Conservation (phyloP, 164 flowering plant species). For the Kalanchoe fedtschenkoi region DNA sequence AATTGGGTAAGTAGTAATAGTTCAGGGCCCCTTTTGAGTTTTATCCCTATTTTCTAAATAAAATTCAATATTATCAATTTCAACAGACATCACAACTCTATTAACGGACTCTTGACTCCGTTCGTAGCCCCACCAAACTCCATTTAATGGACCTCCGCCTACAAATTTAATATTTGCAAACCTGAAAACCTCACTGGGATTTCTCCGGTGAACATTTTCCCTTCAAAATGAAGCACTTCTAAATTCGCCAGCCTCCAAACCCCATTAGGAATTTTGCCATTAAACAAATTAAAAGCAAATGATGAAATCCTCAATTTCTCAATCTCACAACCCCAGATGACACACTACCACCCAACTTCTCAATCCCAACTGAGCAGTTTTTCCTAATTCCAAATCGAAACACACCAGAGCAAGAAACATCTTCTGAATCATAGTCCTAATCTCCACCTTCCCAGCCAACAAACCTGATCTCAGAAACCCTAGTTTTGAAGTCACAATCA, state of each 20-base stretch:
- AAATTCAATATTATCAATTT: too few species aligned
- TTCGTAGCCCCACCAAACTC: too few species aligned
- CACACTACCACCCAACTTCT: slow-evolving; percentile 35
- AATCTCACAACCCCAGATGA: slow-evolving; percentile 29
- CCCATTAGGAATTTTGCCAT: slow-evolving; percentile 47
- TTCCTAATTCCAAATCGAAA: slow-evolving; percentile 28
- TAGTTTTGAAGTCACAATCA: slow-evolving; percentile 35
- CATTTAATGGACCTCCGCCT: too few species aligned
- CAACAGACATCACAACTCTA: too few species aligned
- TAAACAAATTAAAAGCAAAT: slow-evolving; percentile 41
- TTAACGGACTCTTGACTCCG: too few species aligned
- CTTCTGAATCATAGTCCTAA: background rate
- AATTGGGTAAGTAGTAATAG: too few species aligned
- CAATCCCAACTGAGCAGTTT: slow-evolving; percentile 12
- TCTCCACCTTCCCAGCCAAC: slow-evolving; percentile 19
- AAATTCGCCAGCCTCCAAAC: slow-evolving; percentile 49
- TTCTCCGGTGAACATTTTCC: slow-evolving; percentile 41
- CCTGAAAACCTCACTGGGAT: slow-evolving; percentile 29
- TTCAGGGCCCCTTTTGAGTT: too few species aligned
- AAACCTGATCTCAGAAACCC: slow-evolving; percentile 35
- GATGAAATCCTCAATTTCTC: slow-evolving; percentile 52
- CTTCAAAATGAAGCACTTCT: slow-evolving; percentile 62
- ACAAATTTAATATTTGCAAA: too few species aligned
- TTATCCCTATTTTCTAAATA: too few species aligned
- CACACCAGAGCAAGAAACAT: slow-evolving; percentile 19